A percentile compares a stretch with the other conserved stretches of the same genome.
Conservation (phyloP, 257 asterid genomes). For the Solanum phureja region DNA sequence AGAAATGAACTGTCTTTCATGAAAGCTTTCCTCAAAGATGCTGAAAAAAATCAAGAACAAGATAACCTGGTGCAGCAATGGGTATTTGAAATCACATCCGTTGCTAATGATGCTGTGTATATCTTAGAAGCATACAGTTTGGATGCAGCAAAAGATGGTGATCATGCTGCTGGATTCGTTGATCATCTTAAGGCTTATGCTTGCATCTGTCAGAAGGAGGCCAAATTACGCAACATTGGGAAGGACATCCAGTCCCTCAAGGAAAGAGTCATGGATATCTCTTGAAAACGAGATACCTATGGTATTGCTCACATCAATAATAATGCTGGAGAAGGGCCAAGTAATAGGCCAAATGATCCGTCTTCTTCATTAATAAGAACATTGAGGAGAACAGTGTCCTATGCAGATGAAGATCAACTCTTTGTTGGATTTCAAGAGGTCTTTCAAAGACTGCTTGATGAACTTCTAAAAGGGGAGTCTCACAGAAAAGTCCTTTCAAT, state of each 20-base stretch:
- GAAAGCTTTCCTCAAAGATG: background rate
- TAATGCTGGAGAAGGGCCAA: too few species aligned
- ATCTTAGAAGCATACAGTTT: background rate
- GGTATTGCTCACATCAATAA: too few species aligned
- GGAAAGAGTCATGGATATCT: too few species aligned
- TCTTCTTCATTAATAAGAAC: background rate
- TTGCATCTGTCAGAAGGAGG: too few species aligned
- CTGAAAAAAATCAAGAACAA: background rate
- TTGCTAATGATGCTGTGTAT: background rate
- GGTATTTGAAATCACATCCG: background rate
- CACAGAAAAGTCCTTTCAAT: background rate
- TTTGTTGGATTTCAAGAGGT: background rate
- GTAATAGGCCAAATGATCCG: background rate
- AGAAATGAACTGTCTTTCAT: background rate
- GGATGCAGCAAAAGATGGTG: background rate
- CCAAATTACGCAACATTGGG: too few species aligned
- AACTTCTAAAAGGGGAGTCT: background rate
- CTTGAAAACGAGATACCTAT: too few species aligned
- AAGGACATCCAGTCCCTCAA: too few species aligned
- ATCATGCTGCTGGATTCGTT: background rate
- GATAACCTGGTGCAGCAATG: background rate
- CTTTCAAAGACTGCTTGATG: background rate
- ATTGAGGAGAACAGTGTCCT: background rate
- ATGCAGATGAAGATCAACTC: background rate
- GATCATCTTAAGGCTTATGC: background rate